Base-by-base conservation (phyloP, 1,284 basidiomycete species). In the Stygiomarasmius scandens region DNA sequence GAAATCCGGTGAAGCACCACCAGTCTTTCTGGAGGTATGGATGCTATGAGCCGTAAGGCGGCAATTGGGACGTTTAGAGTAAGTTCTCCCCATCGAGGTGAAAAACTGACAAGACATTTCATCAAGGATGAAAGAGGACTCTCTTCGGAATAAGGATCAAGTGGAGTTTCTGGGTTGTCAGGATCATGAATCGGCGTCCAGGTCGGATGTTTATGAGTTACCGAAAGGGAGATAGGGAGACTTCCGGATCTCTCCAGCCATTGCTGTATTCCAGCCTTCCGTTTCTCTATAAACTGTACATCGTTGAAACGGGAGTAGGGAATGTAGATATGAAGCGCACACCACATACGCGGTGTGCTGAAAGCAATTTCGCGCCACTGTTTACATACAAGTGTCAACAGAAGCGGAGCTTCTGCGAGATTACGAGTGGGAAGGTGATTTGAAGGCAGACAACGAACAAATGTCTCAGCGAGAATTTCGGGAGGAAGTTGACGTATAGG, bases 401-500 rank as follows among this genome's bases (percentile, higher is more conserved):
- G 58, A 9, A 72, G 60, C 6, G 67, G 67, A 8, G 67, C 61
- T 34, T 68, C 64, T 10, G 46, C 38, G 45, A 59, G 62, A n/a
- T 63, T 63, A 10, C 72, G 67, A 3, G 62, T 57, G 19, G 70
- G 50, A 44, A 69, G 70, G 1, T 58, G 48, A 32, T 64, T 64
- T 8, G 60, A 61, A 16, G 72, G 69, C 2, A 75, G 59, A 59
- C 71, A 76, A 25, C 69, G 65, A 24, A 62, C 61, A 61, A 80
- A 80, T 22, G 78, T 70, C 36, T 74, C 69, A 4, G 70, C 65
- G 4, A 77, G 61, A 22, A 77, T 60, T 56, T 80, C 77, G 12
- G 71, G 66, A 3, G 76, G 75, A 11, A 75, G 50, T 25, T 70
- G 59, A 2, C 71, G 69, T 48, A 70, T 68, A 47, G 67, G 62